Conservation (phyloP, 345 rosid genomes). For the Luvunga scandens region DNA sequence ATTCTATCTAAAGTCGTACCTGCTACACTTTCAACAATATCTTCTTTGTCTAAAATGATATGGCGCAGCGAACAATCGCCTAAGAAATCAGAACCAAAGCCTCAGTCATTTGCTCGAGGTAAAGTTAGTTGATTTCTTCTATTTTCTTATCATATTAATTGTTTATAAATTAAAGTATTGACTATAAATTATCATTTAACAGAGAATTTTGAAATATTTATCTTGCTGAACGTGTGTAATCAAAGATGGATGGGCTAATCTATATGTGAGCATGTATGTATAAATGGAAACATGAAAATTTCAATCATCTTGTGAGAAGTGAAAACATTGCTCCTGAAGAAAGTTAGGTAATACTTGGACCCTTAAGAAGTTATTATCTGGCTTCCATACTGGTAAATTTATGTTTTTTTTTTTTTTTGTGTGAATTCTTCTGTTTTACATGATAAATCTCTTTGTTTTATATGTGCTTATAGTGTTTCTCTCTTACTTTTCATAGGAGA, state of each 20-base stretch:
- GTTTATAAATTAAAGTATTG: not conserved
- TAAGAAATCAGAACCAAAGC: constrained; percentile 57
- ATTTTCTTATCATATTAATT: not conserved
- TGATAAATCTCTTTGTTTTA: not conserved
- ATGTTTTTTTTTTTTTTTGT: not conserved
- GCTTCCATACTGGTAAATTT: not conserved
- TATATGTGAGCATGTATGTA: not conserved
- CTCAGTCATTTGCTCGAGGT: constrained; percentile 92
- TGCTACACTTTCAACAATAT: constrained; percentile 86
- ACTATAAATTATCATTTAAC: not conserved
- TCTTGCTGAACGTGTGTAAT: not conserved
- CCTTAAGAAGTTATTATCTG: not conserved
- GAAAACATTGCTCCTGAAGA: not conserved
- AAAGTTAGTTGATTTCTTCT: constrained; percentile 15
- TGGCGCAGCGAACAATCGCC: constrained; percentile 77
- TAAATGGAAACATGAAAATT: not conserved
- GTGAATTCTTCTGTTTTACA: not conserved
- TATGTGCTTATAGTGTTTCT: not conserved
- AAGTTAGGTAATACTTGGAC: not conserved
- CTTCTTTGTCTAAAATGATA: constrained; percentile 83
- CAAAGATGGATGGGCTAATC: not conserved
- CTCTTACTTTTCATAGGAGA: not conserved
- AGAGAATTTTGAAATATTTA: not conserved
- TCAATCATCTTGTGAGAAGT: not conserved
- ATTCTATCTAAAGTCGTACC: constrained; percentile 94